Evolutionary conservation across 805 yeast species (phyloP).

Genomic region (Diddensiella santjacobensis): DNA sequence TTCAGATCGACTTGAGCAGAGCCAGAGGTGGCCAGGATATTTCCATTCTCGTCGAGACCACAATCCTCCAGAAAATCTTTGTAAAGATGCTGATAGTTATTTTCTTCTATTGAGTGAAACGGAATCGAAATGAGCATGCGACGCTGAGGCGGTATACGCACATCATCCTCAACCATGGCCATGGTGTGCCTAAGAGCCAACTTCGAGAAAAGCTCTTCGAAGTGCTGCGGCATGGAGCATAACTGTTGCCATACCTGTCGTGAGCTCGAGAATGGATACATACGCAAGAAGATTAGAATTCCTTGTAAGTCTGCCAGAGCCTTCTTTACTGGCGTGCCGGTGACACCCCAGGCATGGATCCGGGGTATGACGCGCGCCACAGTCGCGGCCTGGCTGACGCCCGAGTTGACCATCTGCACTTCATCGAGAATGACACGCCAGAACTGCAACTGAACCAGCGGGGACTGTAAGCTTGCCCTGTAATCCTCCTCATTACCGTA

Average conservation of each 20-base stretch:
- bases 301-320: constrained; percentile 67
- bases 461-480: constrained; percentile 44
- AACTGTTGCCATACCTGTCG: constrained; percentile 41
- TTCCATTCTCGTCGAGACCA: constrained; percentile 35
- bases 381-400: constrained; percentile 69
- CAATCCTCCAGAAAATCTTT: constrained; percentile 54
- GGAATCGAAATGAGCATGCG: constrained; percentile 67
- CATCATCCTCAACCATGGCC: constrained; percentile 72
- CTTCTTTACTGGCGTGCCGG: constrained; percentile 86
- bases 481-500: constrained; percentile 13
- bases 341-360: constrained; percentile 93
- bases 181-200: constrained; percentile 79
- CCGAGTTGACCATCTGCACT: constrained; percentile 84
- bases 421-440: constrained; percentile 92
- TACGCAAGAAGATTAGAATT: constrained; percentile 59
- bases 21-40: neutral
- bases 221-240: constrained; percentile 38
- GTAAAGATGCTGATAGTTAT: constrained; percentile 66
- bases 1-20: constrained; percentile 32
- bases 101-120: constrained; percentile 79
- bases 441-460: constrained; percentile 75
- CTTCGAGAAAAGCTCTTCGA: constrained; percentile 48
- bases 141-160: constrained; percentile 73
- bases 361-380: constrained; percentile 79
- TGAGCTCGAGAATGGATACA: constrained; percentile 57